These are phyloP conservation scores for Scedosporium dehoogii DNA, from an alignment of 2,329 filamentous ascomycete genomes.

Conservation along the genomic window DNA sequence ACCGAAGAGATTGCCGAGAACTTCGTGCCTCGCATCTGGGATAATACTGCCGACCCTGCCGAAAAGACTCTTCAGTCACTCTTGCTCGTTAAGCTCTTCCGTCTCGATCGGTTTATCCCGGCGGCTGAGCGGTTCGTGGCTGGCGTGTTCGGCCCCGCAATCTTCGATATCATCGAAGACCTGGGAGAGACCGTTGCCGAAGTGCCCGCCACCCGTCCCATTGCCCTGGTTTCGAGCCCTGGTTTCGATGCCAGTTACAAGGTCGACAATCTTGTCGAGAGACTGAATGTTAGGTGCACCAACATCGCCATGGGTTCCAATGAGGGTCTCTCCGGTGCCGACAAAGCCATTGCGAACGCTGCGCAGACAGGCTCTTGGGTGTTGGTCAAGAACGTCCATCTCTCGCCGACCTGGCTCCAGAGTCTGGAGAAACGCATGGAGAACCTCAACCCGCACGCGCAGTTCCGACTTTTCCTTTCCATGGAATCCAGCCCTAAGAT, in stretches of 20 bases:
- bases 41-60: constrained; percentile 47
- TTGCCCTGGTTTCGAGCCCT: constrained; percentile 86
- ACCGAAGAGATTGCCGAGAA: constrained; percentile 80
- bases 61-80: constrained; percentile 77
- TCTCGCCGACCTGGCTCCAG: constrained; percentile 92
- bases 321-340: constrained; percentile 81
- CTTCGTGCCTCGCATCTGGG: constrained; percentile 68
- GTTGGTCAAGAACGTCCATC: constrained; percentile 95
- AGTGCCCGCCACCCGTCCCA: constrained; percentile 73
- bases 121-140: constrained; percentile 84
- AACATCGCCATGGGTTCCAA: constrained; percentile 99
- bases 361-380: constrained; percentile 93
- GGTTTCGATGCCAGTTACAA: constrained; percentile 99
- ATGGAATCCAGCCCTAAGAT: constrained; percentile 98
- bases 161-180: constrained; percentile 79
- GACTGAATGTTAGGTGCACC: constrained; percentile 71
- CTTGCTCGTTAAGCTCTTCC: constrained; percentile 85
- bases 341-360: constrained; percentile 90
- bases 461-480: constrained; percentile 92
- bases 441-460: constrained; percentile 81
- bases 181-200: constrained; percentile 76
- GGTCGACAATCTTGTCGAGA: constrained; percentile 87
- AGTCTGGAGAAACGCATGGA: constrained; percentile 96
- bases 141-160: constrained; percentile 70
- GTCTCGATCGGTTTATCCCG: constrained; percentile 90